phyloP scores from a whole-genome alignment of 495 filamentous ascomycete species.

The Pseudoneurospora amorphoporcata region DNA sequence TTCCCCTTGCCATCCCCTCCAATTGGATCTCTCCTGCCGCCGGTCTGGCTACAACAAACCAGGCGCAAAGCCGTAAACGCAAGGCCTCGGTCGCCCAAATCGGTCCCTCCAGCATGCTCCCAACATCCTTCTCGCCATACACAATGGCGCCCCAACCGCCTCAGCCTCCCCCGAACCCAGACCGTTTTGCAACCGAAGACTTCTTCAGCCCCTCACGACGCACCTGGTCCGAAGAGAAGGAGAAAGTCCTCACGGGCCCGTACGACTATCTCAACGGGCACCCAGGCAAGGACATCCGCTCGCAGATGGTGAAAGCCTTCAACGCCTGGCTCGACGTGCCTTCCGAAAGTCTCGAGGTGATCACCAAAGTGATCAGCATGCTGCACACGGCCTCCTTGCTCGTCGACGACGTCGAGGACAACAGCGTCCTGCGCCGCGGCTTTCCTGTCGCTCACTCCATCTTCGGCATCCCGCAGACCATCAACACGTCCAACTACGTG shows the following conservation, averaged over 20 bases:
- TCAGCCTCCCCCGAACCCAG: slow-evolving; percentile 29
- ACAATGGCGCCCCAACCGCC: slow-evolving; percentile 23
- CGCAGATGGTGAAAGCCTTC: slow-evolving; percentile 79
- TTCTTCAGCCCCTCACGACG: slow-evolving; percentile 27
- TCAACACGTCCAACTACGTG: slow-evolving; percentile 94
- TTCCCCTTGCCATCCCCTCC: slow-evolving; percentile 17
- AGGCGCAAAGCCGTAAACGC: slow-evolving; percentile 22
- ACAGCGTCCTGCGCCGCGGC: slow-evolving; percentile 71
- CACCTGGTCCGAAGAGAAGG: slow-evolving; percentile 61
- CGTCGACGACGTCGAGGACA: slow-evolving; percentile 89
- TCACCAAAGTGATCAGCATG: slow-evolving; percentile 84
- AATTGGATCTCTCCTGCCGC: slow-evolving; percentile 1
- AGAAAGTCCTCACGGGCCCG: slow-evolving; percentile 70
- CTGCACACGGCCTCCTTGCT: slow-evolving; percentile 87
- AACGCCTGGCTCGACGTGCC: slow-evolving; percentile 86
- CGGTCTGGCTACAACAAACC: slow-evolving; percentile 6
- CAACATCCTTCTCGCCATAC: slow-evolving; percentile 15
- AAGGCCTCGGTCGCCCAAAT: slow-evolving; percentile 20
- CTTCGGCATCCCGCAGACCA: slow-evolving; percentile 91
- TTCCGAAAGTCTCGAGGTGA: slow-evolving; percentile 60
- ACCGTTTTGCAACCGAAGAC: slow-evolving; percentile 37
- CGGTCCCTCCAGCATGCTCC: slow-evolving; percentile 8
- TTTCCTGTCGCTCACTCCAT: slow-evolving; percentile 89
- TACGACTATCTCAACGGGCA: slow-evolving; percentile 79
- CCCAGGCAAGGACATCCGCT: slow-evolving; percentile 87